Conservation (phyloP, 2,329 filamentous ascomycete genomes). For the Cercospora berteroae region DNA sequence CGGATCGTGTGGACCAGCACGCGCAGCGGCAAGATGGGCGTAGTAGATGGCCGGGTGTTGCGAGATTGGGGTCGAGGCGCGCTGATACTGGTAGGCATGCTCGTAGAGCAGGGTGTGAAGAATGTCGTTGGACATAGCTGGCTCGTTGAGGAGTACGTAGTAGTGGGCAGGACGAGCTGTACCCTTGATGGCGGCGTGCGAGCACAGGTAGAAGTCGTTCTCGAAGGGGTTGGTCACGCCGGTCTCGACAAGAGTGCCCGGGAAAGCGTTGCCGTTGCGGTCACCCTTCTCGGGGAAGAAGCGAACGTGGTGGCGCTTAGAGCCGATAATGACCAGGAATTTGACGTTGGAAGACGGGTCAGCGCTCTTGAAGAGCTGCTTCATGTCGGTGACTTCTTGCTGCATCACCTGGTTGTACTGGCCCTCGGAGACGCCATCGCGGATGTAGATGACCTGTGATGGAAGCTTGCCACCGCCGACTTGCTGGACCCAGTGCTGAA, state of each 20-base stretch:
- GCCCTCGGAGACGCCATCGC: slow-evolving; percentile 86
- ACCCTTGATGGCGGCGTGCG: slow-evolving; percentile 82
- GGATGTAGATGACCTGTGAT: slow-evolving; percentile 81
- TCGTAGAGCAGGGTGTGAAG: slow-evolving; percentile 90
- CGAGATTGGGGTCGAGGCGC: slow-evolving; percentile 90
- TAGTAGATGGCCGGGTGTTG: slow-evolving; percentile 91
- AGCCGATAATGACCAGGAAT: slow-evolving; percentile 82
- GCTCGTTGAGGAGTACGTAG: slow-evolving; percentile 82
- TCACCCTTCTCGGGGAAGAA: slow-evolving; percentile 79
- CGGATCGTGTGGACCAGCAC: slow-evolving; percentile 73
- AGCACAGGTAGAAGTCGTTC: slow-evolving; percentile 78
- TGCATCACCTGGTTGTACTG: slow-evolving; percentile 79
- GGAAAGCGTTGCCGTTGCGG: slow-evolving; percentile 75
- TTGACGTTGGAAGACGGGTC: slow-evolving; percentile 53
- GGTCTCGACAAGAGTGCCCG: slow-evolving; percentile 81
- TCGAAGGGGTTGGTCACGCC: slow-evolving; percentile 90
- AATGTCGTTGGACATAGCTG: slow-evolving; percentile 62
- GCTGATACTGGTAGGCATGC: slow-evolving; percentile 88
- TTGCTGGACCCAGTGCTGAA: slow-evolving; percentile 59
- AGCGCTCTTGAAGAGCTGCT: slow-evolving; percentile 43
- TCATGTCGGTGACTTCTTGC: slow-evolving; percentile 73
- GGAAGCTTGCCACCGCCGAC: slow-evolving; percentile 59
- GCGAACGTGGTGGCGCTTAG: slow-evolving; percentile 90
- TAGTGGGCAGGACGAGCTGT: slow-evolving; percentile 86
- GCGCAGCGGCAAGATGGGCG: slow-evolving; percentile 80